phyloP scores from a whole-genome alignment of 208 protist species.

The Endotrypanum monterogeii region DNA sequence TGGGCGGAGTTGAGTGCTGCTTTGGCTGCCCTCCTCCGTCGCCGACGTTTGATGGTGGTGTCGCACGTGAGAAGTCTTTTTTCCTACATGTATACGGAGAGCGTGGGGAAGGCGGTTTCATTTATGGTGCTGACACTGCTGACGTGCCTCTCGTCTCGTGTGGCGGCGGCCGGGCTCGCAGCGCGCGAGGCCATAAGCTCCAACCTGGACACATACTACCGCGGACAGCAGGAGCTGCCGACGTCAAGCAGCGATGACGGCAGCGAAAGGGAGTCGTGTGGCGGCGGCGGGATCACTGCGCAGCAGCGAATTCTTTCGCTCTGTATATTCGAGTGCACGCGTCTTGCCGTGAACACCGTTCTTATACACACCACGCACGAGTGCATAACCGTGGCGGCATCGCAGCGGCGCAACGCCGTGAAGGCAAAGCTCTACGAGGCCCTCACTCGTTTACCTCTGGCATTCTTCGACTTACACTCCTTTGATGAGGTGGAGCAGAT shows the following conservation, averaged over 20 bases:
- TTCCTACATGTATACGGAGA: conserved; percentile 62
- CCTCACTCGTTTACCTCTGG: conserved; percentile 60
- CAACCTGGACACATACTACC: conserved; percentile 31
- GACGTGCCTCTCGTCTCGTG: conserved; percentile 47
- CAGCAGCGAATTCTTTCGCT: conserved; percentile 33
- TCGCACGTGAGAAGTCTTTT: conserved; percentile 50
- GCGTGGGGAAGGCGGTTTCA: conserved; percentile 35
- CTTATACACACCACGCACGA: conserved; percentile 40
- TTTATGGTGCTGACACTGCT: conserved; percentile 43
- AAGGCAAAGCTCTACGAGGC: conserved; percentile 69
- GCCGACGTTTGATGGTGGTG: conserved; percentile 30
- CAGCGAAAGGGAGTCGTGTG: background rate
- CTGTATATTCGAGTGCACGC: conserved; percentile 55
- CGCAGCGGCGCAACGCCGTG: conserved; percentile 44
- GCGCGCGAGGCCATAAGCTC: conserved; percentile 40
- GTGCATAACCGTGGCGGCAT: conserved; percentile 50
- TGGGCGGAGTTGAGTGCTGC: conserved; percentile 48
- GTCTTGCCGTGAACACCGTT: conserved; percentile 44
- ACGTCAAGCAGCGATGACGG: background rate
- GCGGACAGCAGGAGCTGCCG: background rate
- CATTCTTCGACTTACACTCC: conserved; percentile 59
- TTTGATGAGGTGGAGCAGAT: conserved; percentile 74
- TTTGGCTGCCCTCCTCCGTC: conserved; percentile 34
- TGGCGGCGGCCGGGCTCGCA: conserved; percentile 35
- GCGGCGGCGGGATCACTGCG: background rate